phyloP scores from a whole-genome alignment of 2,329 filamentous ascomycete genomes.

The Aspergillus costaricaensis region DNA sequence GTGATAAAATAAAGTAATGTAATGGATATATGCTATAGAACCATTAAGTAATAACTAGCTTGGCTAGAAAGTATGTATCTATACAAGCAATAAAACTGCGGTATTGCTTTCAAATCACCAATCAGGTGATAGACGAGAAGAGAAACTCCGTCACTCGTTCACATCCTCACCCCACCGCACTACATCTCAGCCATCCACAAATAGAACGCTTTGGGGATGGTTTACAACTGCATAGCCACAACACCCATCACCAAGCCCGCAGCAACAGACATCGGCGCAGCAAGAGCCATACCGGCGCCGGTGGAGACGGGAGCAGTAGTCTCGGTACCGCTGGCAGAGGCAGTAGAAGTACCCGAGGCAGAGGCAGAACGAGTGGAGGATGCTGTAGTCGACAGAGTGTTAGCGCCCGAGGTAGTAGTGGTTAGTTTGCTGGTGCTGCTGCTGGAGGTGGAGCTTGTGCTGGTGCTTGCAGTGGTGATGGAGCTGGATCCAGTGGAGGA shows the following conservation, averaged over 20 bases:
- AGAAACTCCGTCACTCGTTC: no score
- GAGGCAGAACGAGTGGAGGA: not conserved
- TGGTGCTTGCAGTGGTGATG: not conserved
- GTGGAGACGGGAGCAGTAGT: not conserved
- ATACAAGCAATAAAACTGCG: no score
- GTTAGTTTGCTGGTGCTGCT: not conserved
- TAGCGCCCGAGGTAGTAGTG: conserved; percentile 15
- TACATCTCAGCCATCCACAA: no score
- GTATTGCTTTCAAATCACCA: no score
- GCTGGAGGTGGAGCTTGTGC: conserved; percentile 1
- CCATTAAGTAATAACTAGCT: no score
- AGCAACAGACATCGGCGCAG: conserved; percentile 16
- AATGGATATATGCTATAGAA: no score
- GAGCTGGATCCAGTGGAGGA: conserved; percentile 5
- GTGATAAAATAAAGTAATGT: no score
- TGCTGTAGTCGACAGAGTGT: conserved; percentile 8
- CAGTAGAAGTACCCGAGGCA: conserved; percentile 1
- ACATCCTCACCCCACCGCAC: no score
- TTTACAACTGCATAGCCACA: conserved; percentile 18
- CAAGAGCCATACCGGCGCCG: conserved; percentile 17
- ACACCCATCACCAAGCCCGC: conserved; percentile 26
- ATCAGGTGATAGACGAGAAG: no score
- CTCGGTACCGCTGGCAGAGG: conserved; percentile 11
- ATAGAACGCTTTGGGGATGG: no score
- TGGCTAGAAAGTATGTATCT: no score